phyloP scores from a whole-genome alignment of 2,329 filamentous ascomycete genomes.

The Monosporascus sp. region DNA sequence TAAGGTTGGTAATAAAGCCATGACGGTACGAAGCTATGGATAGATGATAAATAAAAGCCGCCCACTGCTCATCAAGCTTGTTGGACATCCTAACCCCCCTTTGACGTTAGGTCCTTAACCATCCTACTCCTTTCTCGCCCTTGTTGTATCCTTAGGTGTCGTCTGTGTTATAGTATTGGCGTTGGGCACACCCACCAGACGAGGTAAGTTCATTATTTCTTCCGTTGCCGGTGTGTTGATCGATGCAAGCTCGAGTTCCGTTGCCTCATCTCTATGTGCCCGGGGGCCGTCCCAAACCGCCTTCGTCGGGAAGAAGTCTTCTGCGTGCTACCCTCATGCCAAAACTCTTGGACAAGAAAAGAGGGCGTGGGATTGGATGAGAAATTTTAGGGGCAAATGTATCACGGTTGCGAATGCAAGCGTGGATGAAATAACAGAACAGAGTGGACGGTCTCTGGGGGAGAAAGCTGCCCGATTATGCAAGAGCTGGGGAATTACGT shows the following conservation, averaged over 20 bases:
- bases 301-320: background rate
- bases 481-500: background rate
- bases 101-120: background rate
- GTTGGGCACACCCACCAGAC: background rate
- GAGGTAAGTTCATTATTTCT: conserved; percentile 22
- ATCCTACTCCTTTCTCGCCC: background rate
- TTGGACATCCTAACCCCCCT: background rate
- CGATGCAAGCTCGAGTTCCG: conserved; percentile 1
- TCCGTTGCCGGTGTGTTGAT: conserved; percentile 10
- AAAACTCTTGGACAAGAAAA: too few species aligned
- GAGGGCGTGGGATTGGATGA: too few species aligned
- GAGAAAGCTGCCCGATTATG: too few species aligned
- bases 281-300: background rate
- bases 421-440: too few species aligned
- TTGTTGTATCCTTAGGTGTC: background rate
- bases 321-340: background rate
- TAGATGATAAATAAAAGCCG: background rate
- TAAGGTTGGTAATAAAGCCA: background rate
- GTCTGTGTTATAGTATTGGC: conserved; percentile 1
- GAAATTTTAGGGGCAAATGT: too few species aligned
- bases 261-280: background rate
- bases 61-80: background rate
- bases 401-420: too few species aligned
- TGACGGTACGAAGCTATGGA: background rate
- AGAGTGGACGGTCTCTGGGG: too few species aligned